These are phyloP conservation scores for Pulveroboletus frians DNA, from an alignment of 768 basidiomycete genomes.

Conservation along the genomic window DNA sequence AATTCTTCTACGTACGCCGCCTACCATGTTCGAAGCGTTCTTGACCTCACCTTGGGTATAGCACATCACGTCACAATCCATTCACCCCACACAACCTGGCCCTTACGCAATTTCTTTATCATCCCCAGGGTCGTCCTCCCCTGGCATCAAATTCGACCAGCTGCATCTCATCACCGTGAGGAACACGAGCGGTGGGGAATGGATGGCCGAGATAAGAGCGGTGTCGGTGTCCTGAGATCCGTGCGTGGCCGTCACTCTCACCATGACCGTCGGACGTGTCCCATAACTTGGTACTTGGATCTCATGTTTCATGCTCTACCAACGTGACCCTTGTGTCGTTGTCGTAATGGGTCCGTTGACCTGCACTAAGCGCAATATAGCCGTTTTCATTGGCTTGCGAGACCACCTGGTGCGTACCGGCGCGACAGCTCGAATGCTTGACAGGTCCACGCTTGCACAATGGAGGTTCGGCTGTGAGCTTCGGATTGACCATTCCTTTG, in stretches of 20 bases:
- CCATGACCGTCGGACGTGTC: not conserved
- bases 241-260: constrained; percentile 5
- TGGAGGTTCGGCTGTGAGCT: not conserved
- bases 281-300: constrained; percentile 4
- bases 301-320: not conserved
- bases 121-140: constrained; percentile 4
- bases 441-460: not conserved
- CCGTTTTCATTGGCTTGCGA: not conserved
- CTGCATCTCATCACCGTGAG: constrained; percentile 23
- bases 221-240: constrained; percentile 8
- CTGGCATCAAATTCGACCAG: constrained; percentile 22
- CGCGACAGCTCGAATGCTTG: not conserved
- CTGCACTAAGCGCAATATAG: constrained; percentile 3
- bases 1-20: constrained; percentile 25
- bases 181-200: constrained; percentile 26
- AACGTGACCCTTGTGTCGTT: not conserved
- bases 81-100: constrained; percentile 11
- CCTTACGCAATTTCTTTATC: constrained; percentile 17
- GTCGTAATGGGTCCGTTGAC: constrained; percentile 2
- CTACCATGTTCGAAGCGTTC: not conserved
- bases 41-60: constrained; percentile 7
- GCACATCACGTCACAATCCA: constrained; percentile 16
- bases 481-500: constrained; percentile 1
- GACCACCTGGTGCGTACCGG: too few relatives aligned
- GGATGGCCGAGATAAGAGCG: constrained; percentile 25